Percentiles rank a stretch among this genome's conserved stretches.
These are phyloP conservation scores for Pleodorina starrii DNA, from an alignment of 139 green algal genomes.

Conservation along the genomic window DNA sequence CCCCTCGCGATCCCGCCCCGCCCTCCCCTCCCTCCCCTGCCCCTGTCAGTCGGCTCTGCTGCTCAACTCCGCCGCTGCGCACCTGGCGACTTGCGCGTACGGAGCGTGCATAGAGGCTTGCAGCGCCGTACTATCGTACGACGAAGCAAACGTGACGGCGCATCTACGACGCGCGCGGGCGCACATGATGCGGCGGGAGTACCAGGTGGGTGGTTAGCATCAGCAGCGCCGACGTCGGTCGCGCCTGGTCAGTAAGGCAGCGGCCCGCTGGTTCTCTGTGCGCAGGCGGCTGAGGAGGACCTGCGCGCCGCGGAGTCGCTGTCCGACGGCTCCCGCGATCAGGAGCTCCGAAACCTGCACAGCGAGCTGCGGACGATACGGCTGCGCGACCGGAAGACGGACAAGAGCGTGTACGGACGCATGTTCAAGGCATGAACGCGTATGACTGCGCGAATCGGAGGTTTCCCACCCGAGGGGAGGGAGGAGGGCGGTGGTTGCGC, in stretches of 20 bases:
- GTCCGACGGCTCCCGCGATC: background rate
- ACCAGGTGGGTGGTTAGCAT: background rate
- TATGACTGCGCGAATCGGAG: no score
- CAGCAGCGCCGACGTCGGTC: background rate
- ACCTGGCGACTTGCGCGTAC: background rate
- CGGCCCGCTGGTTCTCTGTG: background rate
- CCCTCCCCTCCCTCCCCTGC: background rate
- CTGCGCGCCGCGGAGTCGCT: background rate
- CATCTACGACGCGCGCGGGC: background rate
- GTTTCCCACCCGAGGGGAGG: no score
- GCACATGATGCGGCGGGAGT: constrained; percentile 10
- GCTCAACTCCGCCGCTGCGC: constrained; percentile 31
- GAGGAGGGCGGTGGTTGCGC: background rate
- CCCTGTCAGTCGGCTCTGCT: background rate
- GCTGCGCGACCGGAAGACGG: background rate
- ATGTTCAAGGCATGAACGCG: background rate
- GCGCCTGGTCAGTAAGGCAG: background rate
- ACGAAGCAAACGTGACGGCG: background rate
- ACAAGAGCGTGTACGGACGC: background rate
- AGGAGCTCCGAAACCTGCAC: background rate
- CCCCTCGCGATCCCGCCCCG: background rate
- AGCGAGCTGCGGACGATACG: background rate
- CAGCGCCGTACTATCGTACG: background rate
- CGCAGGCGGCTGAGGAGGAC: constrained; percentile 20
- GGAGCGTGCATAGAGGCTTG: constrained; percentile 3